Base-by-base conservation (phyloP, 2,329 filamentous ascomycete genomes). In the Aureobasidium melanogenum region DNA sequence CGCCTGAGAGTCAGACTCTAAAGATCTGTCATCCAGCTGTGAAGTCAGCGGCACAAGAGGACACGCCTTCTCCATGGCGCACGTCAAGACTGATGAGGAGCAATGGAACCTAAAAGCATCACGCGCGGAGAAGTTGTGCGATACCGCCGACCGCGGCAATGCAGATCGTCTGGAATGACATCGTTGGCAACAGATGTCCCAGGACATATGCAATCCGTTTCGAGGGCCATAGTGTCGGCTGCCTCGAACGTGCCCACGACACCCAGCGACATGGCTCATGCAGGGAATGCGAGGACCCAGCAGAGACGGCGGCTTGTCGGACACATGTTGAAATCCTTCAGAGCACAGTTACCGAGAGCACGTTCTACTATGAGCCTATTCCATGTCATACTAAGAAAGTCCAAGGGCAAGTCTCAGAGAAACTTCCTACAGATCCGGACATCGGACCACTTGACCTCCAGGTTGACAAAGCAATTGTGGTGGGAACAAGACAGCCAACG, bases 401-500 rank as follows among this genome's bases (percentile, higher is more conserved):
- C 26, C 41, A 26, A 28, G 28, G 12, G 43, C 3, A 12, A 28
- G 15, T 44, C 9, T 14, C 28, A 26, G 9, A 28, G 28, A n/a
- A n/a, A 44, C 24, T 2, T 3, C 10, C 7, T 6, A 46, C 17
- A 19, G 26, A 44, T 44, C 38, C 24, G 32, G 22, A 9, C 34
- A 54, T 43, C 38, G 26, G 17, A 39, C 24, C 51, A 43, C 36
- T 28, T 22, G 38, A 54, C 15, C 34, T 22, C 38, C 1, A 32
- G 19, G 39, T 56, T 50, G 56, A 36, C 44, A 50, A 41, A 48
- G 56, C 56, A 59, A 59, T 59, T 59, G 56, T 59, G 34, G 30
- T 41, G 32, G 56, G 56, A 30, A 48, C 44, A 22, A 28, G 56
- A 34, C 32, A 50, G 50, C 24, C 32, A 59, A 59, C 56, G 56